These are phyloP conservation scores for Erodium moschatum DNA, from an alignment of 441 rosid species.

Conservation along the genomic window DNA sequence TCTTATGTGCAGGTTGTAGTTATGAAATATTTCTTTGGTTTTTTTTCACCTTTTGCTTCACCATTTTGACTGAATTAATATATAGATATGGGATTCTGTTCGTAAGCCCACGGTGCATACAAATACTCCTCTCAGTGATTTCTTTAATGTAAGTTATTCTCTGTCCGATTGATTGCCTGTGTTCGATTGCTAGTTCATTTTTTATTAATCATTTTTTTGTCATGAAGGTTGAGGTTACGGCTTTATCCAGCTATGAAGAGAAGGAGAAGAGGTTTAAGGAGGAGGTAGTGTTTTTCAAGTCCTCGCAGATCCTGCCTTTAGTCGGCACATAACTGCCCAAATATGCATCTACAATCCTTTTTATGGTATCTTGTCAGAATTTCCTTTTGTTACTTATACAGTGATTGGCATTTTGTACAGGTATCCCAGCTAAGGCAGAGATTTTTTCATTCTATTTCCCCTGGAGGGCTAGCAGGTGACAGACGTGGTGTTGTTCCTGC, in stretches of 20 bases:
- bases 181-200: not conserved
- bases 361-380: not conserved
- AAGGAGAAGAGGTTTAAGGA: conserved; percentile 65
- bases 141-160: conserved; percentile 57
- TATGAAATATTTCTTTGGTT: not conserved
- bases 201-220: conserved; percentile 12
- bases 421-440: conserved; percentile 61
- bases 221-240: conserved; percentile 72
- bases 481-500: conserved; percentile 74
- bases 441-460: conserved; percentile 68
- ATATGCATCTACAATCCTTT: not conserved
- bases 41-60: conserved; percentile 18
- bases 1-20: not conserved
- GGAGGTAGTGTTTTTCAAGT: conserved; percentile 40
- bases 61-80: conserved; percentile 17
- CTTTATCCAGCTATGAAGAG: conserved; percentile 74
- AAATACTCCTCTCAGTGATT: conserved; percentile 61
- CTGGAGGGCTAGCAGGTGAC: conserved; percentile 81
- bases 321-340: not conserved
- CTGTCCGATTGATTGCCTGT: not conserved
- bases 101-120: conserved; percentile 60
- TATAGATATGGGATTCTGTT: conserved; percentile 86
- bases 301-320: not conserved
- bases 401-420: conserved; percentile 33
- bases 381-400: not conserved